Conservation (phyloP, 2,329 filamentous ascomycete genomes). For the Fusarium sp. region DNA sequence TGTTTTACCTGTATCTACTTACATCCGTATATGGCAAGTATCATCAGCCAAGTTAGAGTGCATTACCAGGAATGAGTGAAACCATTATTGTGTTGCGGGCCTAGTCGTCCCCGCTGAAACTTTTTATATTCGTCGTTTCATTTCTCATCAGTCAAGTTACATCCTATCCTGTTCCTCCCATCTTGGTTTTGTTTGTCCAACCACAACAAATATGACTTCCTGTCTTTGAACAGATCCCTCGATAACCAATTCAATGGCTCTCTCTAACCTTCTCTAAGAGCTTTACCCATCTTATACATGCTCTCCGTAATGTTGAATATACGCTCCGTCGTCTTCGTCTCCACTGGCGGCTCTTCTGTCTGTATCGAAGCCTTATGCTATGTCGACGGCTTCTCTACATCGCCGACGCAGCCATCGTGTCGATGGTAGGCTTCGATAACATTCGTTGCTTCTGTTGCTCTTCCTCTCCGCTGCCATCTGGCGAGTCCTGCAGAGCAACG, state of each 20-base stretch:
- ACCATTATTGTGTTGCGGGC: constrained; percentile 10
- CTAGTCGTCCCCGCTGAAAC: constrained; percentile 14
- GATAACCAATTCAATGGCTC: constrained; percentile 16
- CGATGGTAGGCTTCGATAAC: constrained; percentile 53
- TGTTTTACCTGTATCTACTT: constrained; percentile 8
- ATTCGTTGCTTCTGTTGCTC: constrained; percentile 35
- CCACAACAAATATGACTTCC: constrained; percentile 1
- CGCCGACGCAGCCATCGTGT: constrained; percentile 57
- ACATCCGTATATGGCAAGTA: background rate
- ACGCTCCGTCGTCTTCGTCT: constrained; percentile 12
- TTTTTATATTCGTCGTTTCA: constrained; percentile 33
- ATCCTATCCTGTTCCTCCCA: constrained; percentile 20
- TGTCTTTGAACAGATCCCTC: constrained; percentile 13
- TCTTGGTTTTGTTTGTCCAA: constrained; percentile 13
- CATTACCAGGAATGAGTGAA: constrained; percentile 10
- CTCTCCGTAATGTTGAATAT: constrained; percentile 41
- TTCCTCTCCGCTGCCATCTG: constrained; percentile 57
- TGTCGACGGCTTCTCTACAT: constrained; percentile 48
- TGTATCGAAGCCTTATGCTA: constrained; percentile 18
- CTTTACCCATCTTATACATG: constrained; percentile 34
- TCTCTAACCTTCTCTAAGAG: constrained; percentile 16
- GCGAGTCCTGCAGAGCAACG: constrained; percentile 57
- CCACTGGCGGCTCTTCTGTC: constrained; percentile 16
- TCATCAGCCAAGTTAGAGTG: background rate
- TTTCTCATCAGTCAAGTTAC: constrained; percentile 37